Conservation (phyloP, 345 rosid species). For the Trapa bicornis region DNA sequence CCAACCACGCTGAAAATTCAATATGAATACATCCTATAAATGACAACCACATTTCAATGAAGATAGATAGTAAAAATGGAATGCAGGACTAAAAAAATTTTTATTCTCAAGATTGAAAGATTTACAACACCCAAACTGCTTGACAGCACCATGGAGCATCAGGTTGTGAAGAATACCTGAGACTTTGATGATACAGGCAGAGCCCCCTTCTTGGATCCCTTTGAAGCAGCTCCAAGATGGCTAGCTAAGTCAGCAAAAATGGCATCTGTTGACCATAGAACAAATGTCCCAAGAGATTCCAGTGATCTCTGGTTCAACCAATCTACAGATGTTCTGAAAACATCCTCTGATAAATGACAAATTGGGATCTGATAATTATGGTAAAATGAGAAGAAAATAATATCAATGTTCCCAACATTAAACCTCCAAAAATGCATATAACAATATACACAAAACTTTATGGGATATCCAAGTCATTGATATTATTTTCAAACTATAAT, state of each 20-base stretch:
- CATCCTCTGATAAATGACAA: conserved; percentile 41
- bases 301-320: conserved; percentile 39
- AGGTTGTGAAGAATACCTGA: conserved; percentile 22
- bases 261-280: conserved; percentile 42
- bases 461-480: background rate
- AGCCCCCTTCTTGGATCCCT: conserved; percentile 44
- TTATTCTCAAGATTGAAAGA: background rate
- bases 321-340: conserved; percentile 45
- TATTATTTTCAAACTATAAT: too few relatives aligned
- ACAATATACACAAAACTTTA: background rate
- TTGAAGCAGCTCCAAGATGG: conserved; percentile 25
- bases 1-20: background rate
- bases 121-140: background rate
- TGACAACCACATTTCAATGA: background rate
- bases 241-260: conserved; percentile 32
- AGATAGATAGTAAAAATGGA: background rate
- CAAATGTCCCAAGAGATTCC: conserved; percentile 46
- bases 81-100: background rate
- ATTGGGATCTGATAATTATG: conserved; percentile 37
- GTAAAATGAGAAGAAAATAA: background rate
- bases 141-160: background rate
- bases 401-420: background rate
- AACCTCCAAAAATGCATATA: background rate
- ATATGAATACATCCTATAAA: background rate
- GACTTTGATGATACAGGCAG: conserved; percentile 43